These are phyloP conservation scores for Phytophthora cactorum DNA, from an alignment of 352 stramenopile species.

Conservation along the genomic window DNA sequence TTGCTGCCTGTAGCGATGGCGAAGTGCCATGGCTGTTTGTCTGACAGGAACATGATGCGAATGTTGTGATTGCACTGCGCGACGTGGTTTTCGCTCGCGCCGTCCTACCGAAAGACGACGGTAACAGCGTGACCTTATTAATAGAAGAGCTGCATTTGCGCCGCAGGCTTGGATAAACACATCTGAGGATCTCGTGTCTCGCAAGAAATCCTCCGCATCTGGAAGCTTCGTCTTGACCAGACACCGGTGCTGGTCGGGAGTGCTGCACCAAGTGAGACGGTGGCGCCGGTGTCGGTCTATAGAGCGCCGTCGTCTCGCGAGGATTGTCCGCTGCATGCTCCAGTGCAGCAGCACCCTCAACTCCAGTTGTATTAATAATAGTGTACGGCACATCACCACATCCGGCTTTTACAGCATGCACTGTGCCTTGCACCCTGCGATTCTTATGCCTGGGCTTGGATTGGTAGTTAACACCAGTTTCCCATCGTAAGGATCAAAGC, in stretches of 20 bases:
- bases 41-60: not conserved
- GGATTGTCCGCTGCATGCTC: too few relatives aligned
- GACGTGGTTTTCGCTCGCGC: conserved; percentile 5
- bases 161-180: not conserved
- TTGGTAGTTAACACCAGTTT: conserved; percentile 23
- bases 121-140: not conserved
- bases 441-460: conserved; percentile 21
- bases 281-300: conserved; percentile 12
- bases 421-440: conserved; percentile 18
- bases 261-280: conserved; percentile 14
- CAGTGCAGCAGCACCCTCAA: too few relatives aligned
- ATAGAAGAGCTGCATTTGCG: too few relatives aligned
- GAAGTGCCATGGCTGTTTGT: too few relatives aligned
- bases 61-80: not conserved
- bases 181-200: conserved; percentile 6
- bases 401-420: conserved; percentile 35
- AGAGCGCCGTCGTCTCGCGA: too few relatives aligned
- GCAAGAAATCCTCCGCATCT: not conserved
- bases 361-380: too few relatives aligned
- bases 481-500: conserved; percentile 36
- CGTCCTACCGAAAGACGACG: conserved; percentile 2
- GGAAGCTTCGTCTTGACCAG: conserved; percentile 4
- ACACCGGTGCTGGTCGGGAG: not conserved
- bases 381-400: conserved; percentile 13
- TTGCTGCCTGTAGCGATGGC: too few relatives aligned